Conservation (phyloP, 1,139 yeast species). For the Blastobotrys illinoisensis region DNA sequence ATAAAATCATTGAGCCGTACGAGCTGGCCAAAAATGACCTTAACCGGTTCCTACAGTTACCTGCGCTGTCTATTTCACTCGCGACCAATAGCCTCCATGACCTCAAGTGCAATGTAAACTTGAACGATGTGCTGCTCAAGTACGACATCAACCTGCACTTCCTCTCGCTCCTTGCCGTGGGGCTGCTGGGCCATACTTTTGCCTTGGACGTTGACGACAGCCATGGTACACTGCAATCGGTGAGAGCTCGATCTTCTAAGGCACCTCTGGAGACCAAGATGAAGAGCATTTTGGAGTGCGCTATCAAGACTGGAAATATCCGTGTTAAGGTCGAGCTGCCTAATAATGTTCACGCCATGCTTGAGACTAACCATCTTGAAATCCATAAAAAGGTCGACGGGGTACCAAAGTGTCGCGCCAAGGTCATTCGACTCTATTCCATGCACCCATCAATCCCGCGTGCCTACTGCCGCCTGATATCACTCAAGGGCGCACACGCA, state of each 20-base stretch:
- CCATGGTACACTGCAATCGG: background rate
- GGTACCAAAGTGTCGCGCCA: conserved; percentile 33
- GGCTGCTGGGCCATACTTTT: conserved; percentile 16
- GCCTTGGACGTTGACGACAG: conserved; percentile 13
- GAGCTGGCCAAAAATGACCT: conserved; percentile 19
- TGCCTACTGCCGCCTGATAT: conserved; percentile 39
- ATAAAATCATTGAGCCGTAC: conserved; percentile 25
- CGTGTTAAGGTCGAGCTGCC: conserved; percentile 48
- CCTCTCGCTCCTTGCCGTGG: conserved; percentile 17
- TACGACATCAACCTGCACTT: conserved; percentile 31
- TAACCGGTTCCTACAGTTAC: conserved; percentile 25
- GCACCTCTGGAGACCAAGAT: background rate
- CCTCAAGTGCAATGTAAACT: conserved; percentile 19
- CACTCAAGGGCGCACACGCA: conserved; percentile 22
- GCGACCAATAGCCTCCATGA: conserved; percentile 17
- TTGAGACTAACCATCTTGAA: conserved; percentile 43
- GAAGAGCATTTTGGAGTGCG: conserved; percentile 32
- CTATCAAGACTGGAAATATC: conserved; percentile 36
- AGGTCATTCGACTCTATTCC: conserved; percentile 45
- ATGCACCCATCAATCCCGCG: conserved; percentile 49
- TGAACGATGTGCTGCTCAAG: conserved; percentile 26
- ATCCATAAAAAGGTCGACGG: conserved; percentile 31
- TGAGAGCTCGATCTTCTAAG: background rate
- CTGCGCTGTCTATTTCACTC: conserved; percentile 22
- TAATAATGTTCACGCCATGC: conserved; percentile 44